phyloP scores from a whole-genome alignment of 768 basidiomycete genomes.

The Suillus bovinus region DNA sequence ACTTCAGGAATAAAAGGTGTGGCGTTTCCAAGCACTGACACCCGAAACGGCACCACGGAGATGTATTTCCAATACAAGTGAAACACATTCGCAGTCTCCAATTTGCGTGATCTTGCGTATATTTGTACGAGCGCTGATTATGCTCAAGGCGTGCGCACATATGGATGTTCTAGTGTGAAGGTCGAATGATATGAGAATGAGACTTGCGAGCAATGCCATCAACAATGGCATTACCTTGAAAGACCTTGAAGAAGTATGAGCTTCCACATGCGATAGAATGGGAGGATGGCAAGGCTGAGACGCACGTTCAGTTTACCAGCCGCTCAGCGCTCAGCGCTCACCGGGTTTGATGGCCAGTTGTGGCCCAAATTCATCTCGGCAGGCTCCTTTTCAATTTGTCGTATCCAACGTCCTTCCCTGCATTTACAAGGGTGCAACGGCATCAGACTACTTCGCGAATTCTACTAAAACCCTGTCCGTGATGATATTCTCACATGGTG shows the following conservation, averaged over 20 bases:
- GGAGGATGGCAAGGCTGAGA: no score
- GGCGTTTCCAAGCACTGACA: neutral
- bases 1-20: neutral
- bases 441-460: neutral
- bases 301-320: no score
- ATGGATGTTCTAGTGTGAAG: slow-evolving; percentile 11
- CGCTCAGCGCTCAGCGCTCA: no score
- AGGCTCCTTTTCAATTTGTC: no score
- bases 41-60: neutral
- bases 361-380: no score
- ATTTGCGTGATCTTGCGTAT: slow-evolving; percentile 24
- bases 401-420: neutral
- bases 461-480: neutral
- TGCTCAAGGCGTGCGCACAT: slow-evolving; percentile 18
- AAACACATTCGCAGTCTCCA: slow-evolving; percentile 16
- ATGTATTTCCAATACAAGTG: neutral
- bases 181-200: neutral
- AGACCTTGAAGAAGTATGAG: neutral
- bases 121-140: slow-evolving; percentile 24
- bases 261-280: neutral
- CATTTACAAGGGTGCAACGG: neutral
- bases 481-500: neutral
- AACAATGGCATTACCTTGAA: neutral
- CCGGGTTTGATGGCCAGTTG: no score
- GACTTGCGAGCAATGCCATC: neutral